Conservation (phyloP, 1,284 basidiomycete species). For the Vanrija humicola region DNA sequence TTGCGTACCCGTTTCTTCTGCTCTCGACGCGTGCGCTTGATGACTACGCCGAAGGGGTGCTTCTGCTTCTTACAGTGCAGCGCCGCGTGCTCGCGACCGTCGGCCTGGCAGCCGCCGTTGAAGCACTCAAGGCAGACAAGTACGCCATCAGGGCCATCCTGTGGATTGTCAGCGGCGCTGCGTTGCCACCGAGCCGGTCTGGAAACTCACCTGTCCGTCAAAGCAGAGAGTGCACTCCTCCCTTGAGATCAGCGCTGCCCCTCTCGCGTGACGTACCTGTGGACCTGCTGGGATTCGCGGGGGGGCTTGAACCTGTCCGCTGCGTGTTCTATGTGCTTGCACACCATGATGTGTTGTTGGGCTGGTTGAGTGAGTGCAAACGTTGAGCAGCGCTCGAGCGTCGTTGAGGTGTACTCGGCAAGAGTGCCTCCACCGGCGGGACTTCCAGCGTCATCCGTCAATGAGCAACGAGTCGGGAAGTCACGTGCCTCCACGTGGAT, state of each 20-base stretch:
- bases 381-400: too few relatives aligned
- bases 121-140: conserved; percentile 91
- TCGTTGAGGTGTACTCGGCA: too few relatives aligned
- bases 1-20: conserved; percentile 62
- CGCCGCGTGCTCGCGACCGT: conserved; percentile 62
- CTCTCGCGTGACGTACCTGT: conserved; percentile 34
- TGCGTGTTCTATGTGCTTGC: conserved; percentile 32
- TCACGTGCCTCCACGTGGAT: too few relatives aligned
- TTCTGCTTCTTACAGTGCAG: conserved; percentile 67
- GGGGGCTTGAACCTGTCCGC: conserved; percentile 31
- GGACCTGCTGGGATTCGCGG: conserved; percentile 40
- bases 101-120: conserved; percentile 76
- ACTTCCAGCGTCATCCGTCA: too few relatives aligned
- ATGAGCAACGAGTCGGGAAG: too few relatives aligned
- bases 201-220: conserved; percentile 69
- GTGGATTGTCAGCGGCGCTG: conserved; percentile 4
- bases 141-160: conserved; percentile 73
- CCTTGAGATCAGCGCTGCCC: conserved; percentile 19
- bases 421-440: too few relatives aligned
- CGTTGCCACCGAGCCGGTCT: background rate
- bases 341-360: conserved; percentile 14
- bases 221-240: conserved; percentile 78
- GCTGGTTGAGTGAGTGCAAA: background rate
- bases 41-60: conserved; percentile 75
- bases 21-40: conserved; percentile 70